Evolutionary conservation across 139 green algal genomes (phyloP), one percentile per base, ranked within the genome.

Genomic region (Gonium pectorale): DNA sequence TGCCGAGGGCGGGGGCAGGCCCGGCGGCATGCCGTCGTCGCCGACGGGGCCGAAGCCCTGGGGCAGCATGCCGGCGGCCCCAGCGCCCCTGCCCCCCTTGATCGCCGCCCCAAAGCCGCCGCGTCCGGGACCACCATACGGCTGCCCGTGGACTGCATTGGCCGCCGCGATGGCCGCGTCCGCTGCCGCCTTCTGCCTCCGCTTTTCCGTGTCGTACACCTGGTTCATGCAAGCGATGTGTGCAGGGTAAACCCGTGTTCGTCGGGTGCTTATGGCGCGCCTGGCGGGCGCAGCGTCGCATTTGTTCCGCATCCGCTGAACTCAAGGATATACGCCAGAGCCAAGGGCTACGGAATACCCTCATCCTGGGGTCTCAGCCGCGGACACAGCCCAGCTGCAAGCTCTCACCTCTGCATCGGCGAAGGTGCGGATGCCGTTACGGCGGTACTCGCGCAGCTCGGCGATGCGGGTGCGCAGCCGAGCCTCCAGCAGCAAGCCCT

Each of bases 401-500:
- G n/a, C n/a, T n/a, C 73, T 29, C 38, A 81, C 75, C 49, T 96
- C 93, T 9, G 88, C 92, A 51, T 98, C 93, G 7, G 87, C 89
- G 40, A 98, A 89, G 3, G 93, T 98, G 60, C 92, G 89, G 43
- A 96, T 70, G 4, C 94, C 94, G 60, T 77, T 79, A 2, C 90
- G 44, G 31, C 96, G 87, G 80, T 93, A 92, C 83, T 97, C 92
- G 74, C 95, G 91, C 80, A 98, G 90, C 90, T 98, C 93, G 43
- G 86, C 82, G 73, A 79, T 96, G 59, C 96, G 93, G 6, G 89
- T 71, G 21, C 97, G 86, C 63, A 99, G 85, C n/a, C 93, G 87
- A 27, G 89, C 72, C 93, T 99, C 97, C 7, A 94, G 80, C 35
- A 98, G 80, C 80, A 95, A 59, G 3, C 96, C 96, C 59, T 98